Evolutionary conservation across 140 eudicot species (phyloP), one percentile per base, ranked within the genome.

Genomic region (Eryngium alpinum): DNA sequence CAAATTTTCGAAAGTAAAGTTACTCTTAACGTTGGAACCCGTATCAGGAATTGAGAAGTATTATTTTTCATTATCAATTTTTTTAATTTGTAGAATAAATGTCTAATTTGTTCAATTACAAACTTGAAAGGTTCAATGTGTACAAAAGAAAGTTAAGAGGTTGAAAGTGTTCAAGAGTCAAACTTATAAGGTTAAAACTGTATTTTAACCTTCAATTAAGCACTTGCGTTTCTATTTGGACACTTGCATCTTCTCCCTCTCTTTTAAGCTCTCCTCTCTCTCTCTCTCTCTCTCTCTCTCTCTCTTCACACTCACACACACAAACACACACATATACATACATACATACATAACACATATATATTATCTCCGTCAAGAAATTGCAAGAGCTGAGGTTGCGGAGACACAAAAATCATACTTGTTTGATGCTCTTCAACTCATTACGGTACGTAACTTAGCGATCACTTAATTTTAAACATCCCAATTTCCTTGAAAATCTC

Each of bases 1-100:
- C 62, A 87, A 88, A 85, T 81, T 87, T 72, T 84, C 88, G 77
- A 80, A 80, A 80, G 87, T 79, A 17, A 86, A 83, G 31, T 53
- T 83, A 25, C 84, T 90, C 14, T 78, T 88, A 75, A 77, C 89
- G 86, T 88, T 87, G 71, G 90, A 76, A 25, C 86, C 88, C 56
- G 38, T 80, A 82, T 91, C 92, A 80, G 83, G 97, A 86, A 82
- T 21, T 32, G 75, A 70, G 34, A 70, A n/a, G n/a, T n/a, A n/a
- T n/a, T n/a, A n/a, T n/a, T n/a, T n/a, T n/a, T n/a, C n/a, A n/a
- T n/a, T n/a, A n/a, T n/a, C n/a, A n/a, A n/a, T n/a, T n/a, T n/a
- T n/a, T n/a, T n/a, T n/a, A n/a, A n/a, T n/a, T n/a, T n/a, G n/a
- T n/a, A n/a, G n/a, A n/a, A n/a, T n/a, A n/a, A n/a, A n/a, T n/a